phyloP scores from a whole-genome alignment of 805 yeast genomes.

The Monosporozyma siamensis region DNA sequence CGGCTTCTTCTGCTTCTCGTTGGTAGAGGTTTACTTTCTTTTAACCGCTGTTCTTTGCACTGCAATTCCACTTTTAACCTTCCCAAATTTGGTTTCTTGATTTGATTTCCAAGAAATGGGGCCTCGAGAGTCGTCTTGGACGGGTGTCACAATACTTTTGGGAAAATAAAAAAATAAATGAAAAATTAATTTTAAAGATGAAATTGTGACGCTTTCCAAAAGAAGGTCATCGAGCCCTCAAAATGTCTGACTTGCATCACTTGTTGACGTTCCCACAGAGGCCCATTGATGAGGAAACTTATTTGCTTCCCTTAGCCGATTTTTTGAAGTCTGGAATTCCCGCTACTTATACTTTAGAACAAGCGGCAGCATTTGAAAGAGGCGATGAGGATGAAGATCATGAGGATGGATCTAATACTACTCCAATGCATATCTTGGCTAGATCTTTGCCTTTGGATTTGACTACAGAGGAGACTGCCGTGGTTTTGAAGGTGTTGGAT shows the following conservation, averaged over 20 bases:
- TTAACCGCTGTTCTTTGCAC: no score
- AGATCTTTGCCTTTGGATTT: slow-evolving; percentile 36
- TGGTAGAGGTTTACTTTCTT: no score
- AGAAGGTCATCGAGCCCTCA: background rate
- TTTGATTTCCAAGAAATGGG: no score
- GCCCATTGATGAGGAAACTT: slow-evolving; percentile 40
- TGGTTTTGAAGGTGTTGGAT: slow-evolving; percentile 48
- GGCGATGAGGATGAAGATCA: slow-evolving; percentile 22
- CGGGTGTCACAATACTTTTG: no score
- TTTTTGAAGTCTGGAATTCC: slow-evolving; percentile 62
- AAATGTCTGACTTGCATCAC: slow-evolving; percentile 67
- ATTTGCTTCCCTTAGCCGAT: slow-evolving; percentile 37
- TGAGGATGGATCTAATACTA: slow-evolving; percentile 44
- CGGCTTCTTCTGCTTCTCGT: no score
- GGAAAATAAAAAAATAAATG: no score
- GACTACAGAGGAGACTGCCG: slow-evolving; percentile 34
- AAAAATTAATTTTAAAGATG: no score
- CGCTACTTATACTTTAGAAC: slow-evolving; percentile 74
- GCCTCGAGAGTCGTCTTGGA: no score
- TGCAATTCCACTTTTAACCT: no score
- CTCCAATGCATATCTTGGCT: slow-evolving; percentile 68
- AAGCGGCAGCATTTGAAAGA: slow-evolving; percentile 50
- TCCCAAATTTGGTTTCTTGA: no score
- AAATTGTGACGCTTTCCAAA: no score
- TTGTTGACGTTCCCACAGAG: slow-evolving; percentile 42